Percentiles rank a stretch among this genome's conserved stretches.
Conservation (phyloP, 106 monocot genomes). For the Posidonia australis region DNA sequence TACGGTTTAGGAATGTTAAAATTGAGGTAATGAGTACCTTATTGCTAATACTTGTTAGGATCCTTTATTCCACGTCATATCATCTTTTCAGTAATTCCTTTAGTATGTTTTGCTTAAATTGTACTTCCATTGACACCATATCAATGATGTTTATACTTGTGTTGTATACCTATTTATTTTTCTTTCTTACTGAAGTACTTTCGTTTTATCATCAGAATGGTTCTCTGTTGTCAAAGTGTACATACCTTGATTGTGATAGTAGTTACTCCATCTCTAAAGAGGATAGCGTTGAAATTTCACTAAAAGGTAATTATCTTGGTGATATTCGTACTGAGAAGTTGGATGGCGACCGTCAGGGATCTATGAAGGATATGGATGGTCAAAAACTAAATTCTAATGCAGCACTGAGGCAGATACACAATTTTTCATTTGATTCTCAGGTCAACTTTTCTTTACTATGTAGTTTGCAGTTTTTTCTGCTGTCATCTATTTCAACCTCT, state of each 20-base stretch:
- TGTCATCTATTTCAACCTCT: too few relatives aligned
- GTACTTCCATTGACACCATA: not conserved
- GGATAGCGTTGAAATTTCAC: slow-evolving; percentile 77
- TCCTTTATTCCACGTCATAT: too few relatives aligned
- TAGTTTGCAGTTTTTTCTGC: too few relatives aligned
- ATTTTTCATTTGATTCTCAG: slow-evolving; percentile 89
- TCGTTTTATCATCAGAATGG: slow-evolving; percentile 47
- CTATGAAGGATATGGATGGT: slow-evolving; percentile 11
- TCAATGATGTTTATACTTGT: not conserved
- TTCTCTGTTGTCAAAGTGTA: slow-evolving; percentile 59
- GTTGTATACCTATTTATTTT: not conserved
- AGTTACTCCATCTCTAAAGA: slow-evolving; percentile 67
- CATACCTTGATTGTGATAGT: slow-evolving; percentile 70
- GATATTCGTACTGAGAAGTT: slow-evolving; percentile 15
- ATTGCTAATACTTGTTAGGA: not conserved
- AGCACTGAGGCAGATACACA: slow-evolving; percentile 19
- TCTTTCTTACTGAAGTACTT: not conserved
- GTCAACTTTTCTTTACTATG: slow-evolving; percentile 17
- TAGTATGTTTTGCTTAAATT: too few relatives aligned
- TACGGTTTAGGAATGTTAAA: slow-evolving; percentile 93
- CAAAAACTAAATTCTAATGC: slow-evolving; percentile 8
- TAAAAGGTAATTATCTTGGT: slow-evolving; percentile 20
- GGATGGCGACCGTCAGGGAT: slow-evolving; percentile 1
- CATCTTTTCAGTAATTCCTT: too few relatives aligned
- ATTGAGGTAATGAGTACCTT: slow-evolving; percentile 48